Conservation (phyloP, 192 early-diverging fungal genomes). For the Helicostylum pulchrum region DNA sequence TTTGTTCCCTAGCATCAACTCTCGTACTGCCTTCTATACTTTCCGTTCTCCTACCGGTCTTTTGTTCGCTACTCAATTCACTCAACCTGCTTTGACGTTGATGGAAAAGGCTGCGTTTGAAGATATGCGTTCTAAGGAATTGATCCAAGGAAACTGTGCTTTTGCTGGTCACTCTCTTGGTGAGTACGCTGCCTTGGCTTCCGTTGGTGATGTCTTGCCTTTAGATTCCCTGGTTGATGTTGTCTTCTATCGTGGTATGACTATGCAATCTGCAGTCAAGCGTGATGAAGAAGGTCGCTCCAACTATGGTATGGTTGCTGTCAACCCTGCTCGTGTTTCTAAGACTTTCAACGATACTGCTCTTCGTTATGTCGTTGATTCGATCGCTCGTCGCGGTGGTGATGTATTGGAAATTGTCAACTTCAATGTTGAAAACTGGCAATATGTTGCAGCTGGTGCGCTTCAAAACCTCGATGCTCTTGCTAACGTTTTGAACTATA, state of each 20-base stretch:
- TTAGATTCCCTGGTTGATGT: slow-evolving; percentile 86
- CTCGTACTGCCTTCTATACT: slow-evolving; percentile 69
- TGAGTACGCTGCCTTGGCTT: slow-evolving; percentile 89
- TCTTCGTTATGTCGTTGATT: slow-evolving; percentile 76
- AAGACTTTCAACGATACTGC: slow-evolving; percentile 82
- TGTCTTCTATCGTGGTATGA: slow-evolving; percentile 95
- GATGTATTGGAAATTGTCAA: slow-evolving; percentile 93
- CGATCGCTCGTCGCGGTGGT: slow-evolving; percentile 74
- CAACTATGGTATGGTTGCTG: slow-evolving; percentile 92
- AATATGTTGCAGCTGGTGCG: slow-evolving; percentile 92
- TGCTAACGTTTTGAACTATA: slow-evolving; percentile 80
- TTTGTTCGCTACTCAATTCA: slow-evolving; percentile 93
- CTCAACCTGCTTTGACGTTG: slow-evolving; percentile 86
- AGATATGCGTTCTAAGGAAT: slow-evolving; percentile 84
- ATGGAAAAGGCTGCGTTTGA: slow-evolving; percentile 90
- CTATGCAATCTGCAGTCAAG: slow-evolving; percentile 93
- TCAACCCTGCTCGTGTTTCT: slow-evolving; percentile 88
- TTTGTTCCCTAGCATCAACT: slow-evolving; percentile 85
- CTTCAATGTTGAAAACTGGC: slow-evolving; percentile 96
- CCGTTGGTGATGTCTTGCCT: slow-evolving; percentile 83
- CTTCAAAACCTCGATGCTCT: slow-evolving; percentile 78
- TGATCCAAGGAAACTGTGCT: slow-evolving; percentile 79
- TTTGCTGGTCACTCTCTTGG: slow-evolving; percentile 95
- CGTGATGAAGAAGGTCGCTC: slow-evolving; percentile 78
- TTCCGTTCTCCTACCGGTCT: slow-evolving; percentile 83